These are phyloP conservation scores for Populus hybrid DNA, from an alignment of 441 rosid genomes.

Conservation along the genomic window DNA sequence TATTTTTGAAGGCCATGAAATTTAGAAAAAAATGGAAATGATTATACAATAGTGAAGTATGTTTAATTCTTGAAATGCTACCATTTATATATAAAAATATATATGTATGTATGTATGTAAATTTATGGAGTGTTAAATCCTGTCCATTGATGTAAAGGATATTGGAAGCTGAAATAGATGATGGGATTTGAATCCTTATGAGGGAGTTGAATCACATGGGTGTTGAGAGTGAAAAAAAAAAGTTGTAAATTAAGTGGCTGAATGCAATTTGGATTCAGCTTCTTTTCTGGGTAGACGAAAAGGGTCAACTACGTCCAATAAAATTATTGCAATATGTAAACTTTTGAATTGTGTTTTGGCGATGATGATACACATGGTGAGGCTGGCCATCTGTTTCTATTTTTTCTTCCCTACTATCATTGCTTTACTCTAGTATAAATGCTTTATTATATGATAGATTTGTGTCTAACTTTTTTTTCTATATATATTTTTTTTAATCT, in stretches of 20 bases:
- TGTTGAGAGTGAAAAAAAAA: too few species aligned
- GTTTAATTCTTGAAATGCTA: neutral
- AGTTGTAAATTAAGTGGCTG: too few species aligned
- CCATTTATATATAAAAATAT: too few species aligned
- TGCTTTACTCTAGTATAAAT: conserved; percentile 10
- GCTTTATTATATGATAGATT: conserved; percentile 2
- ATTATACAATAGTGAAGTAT: neutral
- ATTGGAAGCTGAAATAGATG: neutral
- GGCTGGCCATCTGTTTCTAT: neutral
- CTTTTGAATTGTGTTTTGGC: neutral
- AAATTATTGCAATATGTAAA: neutral
- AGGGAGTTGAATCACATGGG: too few species aligned
- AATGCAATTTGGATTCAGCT: too few species aligned
- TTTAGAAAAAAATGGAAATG: neutral
- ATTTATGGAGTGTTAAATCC: neutral
- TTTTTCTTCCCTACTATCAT: neutral
- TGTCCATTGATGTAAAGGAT: neutral
- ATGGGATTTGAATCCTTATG: too few species aligned
- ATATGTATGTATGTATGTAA: too few species aligned
- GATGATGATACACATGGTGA: neutral
- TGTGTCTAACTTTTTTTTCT: neutral
- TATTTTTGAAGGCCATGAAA: neutral
- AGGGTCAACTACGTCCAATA: too few species aligned
- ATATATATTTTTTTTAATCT: neutral
- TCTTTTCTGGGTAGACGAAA: too few species aligned